Conservation (phyloP, 2,329 filamentous ascomycete species). For the Fusarium phyllophilum region DNA sequence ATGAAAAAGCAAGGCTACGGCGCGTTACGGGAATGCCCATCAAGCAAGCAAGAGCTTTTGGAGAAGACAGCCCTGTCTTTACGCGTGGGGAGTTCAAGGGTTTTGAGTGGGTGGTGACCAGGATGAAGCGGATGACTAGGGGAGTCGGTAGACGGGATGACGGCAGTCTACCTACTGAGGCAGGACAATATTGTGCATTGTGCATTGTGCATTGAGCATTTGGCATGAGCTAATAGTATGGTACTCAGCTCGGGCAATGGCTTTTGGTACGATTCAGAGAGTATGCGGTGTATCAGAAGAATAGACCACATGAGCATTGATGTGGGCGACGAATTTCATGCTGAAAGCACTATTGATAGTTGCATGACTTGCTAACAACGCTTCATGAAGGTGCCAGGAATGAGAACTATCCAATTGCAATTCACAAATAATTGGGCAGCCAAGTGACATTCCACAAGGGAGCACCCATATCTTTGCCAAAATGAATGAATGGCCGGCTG, state of each 20-base stretch:
- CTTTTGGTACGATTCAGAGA: background rate
- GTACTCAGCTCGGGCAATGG: background rate
- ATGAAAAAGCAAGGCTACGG: conserved; percentile 29
- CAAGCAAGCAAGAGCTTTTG: conserved; percentile 4
- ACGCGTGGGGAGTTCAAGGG: conserved; percentile 32
- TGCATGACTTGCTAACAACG: conserved; percentile 3
- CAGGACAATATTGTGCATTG: background rate
- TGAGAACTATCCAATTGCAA: conserved; percentile 8
- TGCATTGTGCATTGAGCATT: background rate
- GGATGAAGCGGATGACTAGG: conserved; percentile 23
- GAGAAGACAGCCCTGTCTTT: conserved; percentile 15
- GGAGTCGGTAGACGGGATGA: conserved; percentile 36
- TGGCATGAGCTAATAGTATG: background rate
- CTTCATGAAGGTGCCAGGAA: conserved; percentile 2
- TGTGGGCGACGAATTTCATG: background rate
- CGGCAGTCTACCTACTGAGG: background rate
- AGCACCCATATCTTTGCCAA: background rate
- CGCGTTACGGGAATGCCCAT: conserved; percentile 14
- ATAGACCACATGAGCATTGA: background rate
- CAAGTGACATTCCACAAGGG: conserved; percentile 26
- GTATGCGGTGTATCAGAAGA: background rate
- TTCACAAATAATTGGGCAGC: conserved; percentile 6
- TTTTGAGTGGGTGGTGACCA: conserved; percentile 28
- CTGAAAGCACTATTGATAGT: background rate
- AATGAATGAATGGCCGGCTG: background rate